Percentiles rank a stretch among this genome's conserved stretches.
Conservation (phyloP, 352 stramenopile genomes). For the Blastocystis sp. region DNA sequence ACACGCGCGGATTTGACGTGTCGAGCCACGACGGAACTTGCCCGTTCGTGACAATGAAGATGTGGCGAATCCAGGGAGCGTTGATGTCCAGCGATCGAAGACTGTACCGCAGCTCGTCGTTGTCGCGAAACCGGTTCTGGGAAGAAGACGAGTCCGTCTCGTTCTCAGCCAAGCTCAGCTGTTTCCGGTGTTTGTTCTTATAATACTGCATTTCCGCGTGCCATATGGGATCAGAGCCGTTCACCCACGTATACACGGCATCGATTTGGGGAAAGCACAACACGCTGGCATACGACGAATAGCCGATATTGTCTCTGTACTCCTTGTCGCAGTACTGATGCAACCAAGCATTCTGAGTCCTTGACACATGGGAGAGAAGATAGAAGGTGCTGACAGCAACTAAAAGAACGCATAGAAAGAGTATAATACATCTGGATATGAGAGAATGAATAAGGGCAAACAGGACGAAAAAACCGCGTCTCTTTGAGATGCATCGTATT, state of each 20-base stretch:
- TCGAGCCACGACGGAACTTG: constrained; percentile 92
- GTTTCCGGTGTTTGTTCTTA: background rate
- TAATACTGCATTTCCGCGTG: constrained; percentile 83
- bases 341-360: background rate
- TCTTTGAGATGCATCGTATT: background rate
- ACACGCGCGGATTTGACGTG: constrained; percentile 82
- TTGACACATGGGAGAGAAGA: background rate
- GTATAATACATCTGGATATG: background rate
- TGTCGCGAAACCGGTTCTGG: constrained; percentile 91
- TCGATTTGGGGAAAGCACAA: constrained; percentile 80
- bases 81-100: constrained; percentile 91
- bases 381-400: background rate
- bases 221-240: constrained; percentile 90
- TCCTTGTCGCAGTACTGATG: constrained; percentile 15
- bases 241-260: constrained; percentile 95
- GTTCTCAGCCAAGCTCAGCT: background rate
- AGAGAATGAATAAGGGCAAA: background rate
- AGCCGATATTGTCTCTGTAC: constrained; percentile 55
- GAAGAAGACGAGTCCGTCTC: constrained; percentile 78
- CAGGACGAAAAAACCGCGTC: background rate
- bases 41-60: constrained; percentile 91
- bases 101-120: constrained; percentile 86
- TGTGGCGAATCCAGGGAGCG: constrained; percentile 89
- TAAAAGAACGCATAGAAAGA: background rate
- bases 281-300: background rate